phyloP scores from a whole-genome alignment of 108 stramenopile species.

The Nitzschia sp. region DNA sequence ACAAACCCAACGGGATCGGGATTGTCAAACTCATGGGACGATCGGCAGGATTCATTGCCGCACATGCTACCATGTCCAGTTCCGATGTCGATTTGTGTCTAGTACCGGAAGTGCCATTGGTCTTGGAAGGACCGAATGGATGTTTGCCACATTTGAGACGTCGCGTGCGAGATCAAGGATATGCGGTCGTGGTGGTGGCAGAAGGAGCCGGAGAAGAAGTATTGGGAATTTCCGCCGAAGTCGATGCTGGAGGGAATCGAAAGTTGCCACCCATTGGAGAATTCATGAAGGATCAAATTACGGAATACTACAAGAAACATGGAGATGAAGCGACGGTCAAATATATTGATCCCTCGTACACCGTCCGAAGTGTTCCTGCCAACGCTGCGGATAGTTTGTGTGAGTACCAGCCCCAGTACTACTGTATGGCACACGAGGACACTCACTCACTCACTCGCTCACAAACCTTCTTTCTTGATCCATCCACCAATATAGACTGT shows the following conservation, averaged over 20 bases:
- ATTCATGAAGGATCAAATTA: constrained; percentile 84
- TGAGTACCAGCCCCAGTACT: too few species aligned
- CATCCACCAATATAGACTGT: constrained; percentile 82
- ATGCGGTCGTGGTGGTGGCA: constrained; percentile 97
- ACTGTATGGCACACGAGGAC: background rate
- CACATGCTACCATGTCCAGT: constrained; percentile 86
- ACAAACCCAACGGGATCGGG: constrained; percentile 94
- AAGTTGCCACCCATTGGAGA: constrained; percentile 93
- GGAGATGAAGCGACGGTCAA: constrained; percentile 81
- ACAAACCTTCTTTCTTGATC: background rate
- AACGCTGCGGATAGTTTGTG: constrained; percentile 92
- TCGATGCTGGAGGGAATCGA: constrained; percentile 95
- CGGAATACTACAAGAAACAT: constrained; percentile 68
- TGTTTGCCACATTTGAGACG: constrained; percentile 88
- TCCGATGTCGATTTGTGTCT: constrained; percentile 96
- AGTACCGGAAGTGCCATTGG: constrained; percentile 94
- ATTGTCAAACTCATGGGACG: constrained; percentile 98
- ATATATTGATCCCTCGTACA: constrained; percentile 97
- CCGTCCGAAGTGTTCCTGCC: constrained; percentile 95
- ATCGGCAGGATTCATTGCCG: constrained; percentile 92
- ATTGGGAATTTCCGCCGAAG: constrained; percentile 82
- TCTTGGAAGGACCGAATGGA: constrained; percentile 89
- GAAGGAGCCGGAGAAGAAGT: constrained; percentile 98
- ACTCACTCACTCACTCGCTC: background rate
- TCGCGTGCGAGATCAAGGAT: constrained; percentile 88